Evolutionary conservation across 1,284 basidiomycete species (phyloP), one percentile per base, ranked within the genome.

Genomic region (Boletus holoroseus): DNA sequence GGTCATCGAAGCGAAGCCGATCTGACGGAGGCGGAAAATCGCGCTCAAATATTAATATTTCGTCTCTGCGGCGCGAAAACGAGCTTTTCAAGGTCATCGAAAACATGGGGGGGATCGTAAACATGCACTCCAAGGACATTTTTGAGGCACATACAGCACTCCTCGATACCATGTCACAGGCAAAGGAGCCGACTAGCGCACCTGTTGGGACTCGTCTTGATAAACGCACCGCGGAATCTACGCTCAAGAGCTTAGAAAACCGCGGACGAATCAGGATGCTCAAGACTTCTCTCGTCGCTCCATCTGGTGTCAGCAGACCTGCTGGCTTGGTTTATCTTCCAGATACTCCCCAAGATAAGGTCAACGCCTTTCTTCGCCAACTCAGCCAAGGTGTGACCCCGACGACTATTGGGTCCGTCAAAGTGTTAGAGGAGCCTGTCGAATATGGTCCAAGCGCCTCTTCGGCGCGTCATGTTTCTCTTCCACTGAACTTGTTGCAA

Each of bases 41-140:
- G n/a, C 71, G 71, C 16, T 60, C 68, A 9, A 77, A 70, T 56
- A 72, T 79, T 40, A 91, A 89, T 57, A 78, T 91, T 13, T 85
- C 88, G 12, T 77, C 83, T 54, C 70, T 86, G 24, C 82, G 88
- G 9, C 78, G 88, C 24, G 85, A 90, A 68, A 88, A 85, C 55
- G 88, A 91, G 65, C 67, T 90, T 38, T 63, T 81, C 41, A 79
- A 77, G 28, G 73, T 90, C 11, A 67, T 91, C 13, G 74, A 81
- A 54, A 73, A 72, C 30, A 69, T 77, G 50, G 82, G 82, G 6
- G 87, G 87, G 0, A 79, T 89, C 30, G 68, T 76, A 31, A 83
- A 83, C 59, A 72, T 77, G 18, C 79, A 81, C 54, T 76, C 77
- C 15, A 88, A 81, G 55, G 83, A 87, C 49, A 77, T 90, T 58